These are phyloP conservation scores for Meripilus lineatus DNA, from an alignment of 1,284 basidiomycete species.

Conservation along the genomic window DNA sequence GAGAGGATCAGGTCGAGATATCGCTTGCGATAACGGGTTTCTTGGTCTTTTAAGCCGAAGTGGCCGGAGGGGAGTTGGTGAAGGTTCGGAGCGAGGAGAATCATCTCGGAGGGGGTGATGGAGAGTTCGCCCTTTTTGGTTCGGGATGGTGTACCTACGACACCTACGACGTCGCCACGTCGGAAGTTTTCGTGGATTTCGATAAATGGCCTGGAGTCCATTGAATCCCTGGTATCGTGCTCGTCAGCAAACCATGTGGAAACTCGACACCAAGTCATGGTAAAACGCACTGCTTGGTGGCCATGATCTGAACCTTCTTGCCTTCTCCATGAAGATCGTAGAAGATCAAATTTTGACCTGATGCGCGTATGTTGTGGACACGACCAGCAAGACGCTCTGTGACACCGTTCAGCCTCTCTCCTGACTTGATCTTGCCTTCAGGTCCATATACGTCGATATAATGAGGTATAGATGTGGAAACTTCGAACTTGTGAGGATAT, in stretches of 20 bases:
- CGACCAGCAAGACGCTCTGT: slow-evolving; percentile 78
- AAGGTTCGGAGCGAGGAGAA: slow-evolving; percentile 92
- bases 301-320: slow-evolving; percentile 93
- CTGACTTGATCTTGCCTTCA: slow-evolving; percentile 66
- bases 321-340: slow-evolving; percentile 96
- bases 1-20: slow-evolving; percentile 99
- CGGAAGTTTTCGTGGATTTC: slow-evolving; percentile 84
- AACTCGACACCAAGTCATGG: not conserved
- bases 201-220: slow-evolving; percentile 67
- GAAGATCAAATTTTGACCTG: slow-evolving; percentile 85
- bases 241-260: not conserved
- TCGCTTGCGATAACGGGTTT: slow-evolving; percentile 97
- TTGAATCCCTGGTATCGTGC: slow-evolving; percentile 52
- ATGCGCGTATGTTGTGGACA: slow-evolving; percentile 86
- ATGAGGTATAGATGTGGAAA: slow-evolving; percentile 70
- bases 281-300: slow-evolving; percentile 73
- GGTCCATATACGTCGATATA: slow-evolving; percentile 78
- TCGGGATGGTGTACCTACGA: slow-evolving; percentile 84
- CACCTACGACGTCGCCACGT: slow-evolving; percentile 95
- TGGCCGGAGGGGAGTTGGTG: slow-evolving; percentile 92
- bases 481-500: slow-evolving; percentile 99
- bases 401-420: slow-evolving; percentile 49
- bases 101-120: slow-evolving; percentile 78
- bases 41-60: slow-evolving; percentile 93
- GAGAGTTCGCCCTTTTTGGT: slow-evolving; percentile 97